Percentiles rank a stretch among this genome's conserved stretches.
Conservation (phyloP, 768 basidiomycete genomes). For the Rhizopogon rudus region DNA sequence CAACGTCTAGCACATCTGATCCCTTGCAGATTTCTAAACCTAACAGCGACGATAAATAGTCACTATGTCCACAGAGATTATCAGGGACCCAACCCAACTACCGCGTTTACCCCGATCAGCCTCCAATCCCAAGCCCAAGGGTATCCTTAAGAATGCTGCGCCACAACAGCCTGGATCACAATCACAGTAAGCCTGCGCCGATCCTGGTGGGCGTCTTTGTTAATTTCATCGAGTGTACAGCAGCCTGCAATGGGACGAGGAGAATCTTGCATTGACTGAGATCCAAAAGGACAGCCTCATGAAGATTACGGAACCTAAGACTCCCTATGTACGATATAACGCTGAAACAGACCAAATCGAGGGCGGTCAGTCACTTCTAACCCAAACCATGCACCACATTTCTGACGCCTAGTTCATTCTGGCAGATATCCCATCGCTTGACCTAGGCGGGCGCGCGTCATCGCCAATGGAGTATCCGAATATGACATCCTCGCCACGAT, state of each 20-base stretch:
- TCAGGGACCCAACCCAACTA: constrained; percentile 36
- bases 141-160: constrained; percentile 82
- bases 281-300: constrained; percentile 93
- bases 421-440: constrained; percentile 80
- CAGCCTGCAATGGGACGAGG: constrained; percentile 93
- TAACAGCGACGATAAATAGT: background rate
- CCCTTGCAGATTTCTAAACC: background rate
- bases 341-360: constrained; percentile 81
- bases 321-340: constrained; percentile 91
- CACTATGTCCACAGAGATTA: constrained; percentile 27
- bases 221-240: constrained; percentile 17
- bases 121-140: constrained; percentile 74
- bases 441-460: constrained; percentile 37
- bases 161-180: constrained; percentile 34
- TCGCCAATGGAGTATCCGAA: constrained; percentile 28
- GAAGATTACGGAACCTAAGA: constrained; percentile 99
- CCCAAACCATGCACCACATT: background rate
- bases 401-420: background rate
- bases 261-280: constrained; percentile 88
- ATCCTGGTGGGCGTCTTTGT: background rate
- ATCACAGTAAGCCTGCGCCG: constrained; percentile 46
- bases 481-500: constrained; percentile 34
- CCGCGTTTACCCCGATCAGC: constrained; percentile 56
- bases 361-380: constrained; percentile 52
- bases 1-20: background rate